Base-by-base conservation (phyloP, 306 rosid genomes). In the Pterocarpus santalinus region DNA sequence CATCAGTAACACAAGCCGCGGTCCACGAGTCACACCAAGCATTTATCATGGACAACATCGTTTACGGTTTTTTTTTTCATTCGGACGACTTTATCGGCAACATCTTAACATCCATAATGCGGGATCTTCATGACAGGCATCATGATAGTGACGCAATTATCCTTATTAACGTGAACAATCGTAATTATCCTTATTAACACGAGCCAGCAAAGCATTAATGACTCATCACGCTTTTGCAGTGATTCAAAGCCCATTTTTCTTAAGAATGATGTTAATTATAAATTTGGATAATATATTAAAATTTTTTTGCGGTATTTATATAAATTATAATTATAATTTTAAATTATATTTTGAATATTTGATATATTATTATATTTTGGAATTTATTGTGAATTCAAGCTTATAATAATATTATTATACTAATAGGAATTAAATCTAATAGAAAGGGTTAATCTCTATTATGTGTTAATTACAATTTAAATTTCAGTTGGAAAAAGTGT, bases 21-120 rank as follows among this genome's bases (percentile, higher is more conserved):
- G 61, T 28, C 66, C 44, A 17, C 55, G 7, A 67, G 83, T 79
- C 78, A 80, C 75, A 74, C 39, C 63, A 79, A 33, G 44, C 57
- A 62, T 62, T 84, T 63, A 63, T 46, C 15, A 28, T 39, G 69
- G 72, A 5, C 75, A 14, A 58, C 58, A 39, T 17, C 44, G 17
- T 61, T 65, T 65, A 38, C 44, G 2, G 1, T 14, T 13, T 79
- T 44, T 61, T 43, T 43, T 39, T 43, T 43, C 8, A 2, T 43
- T 43, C 65, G 34, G 78, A 53, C 57, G 35, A 69, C 43, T n/a
- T 79, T 70, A 58, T 34, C 72, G 72, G 65, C 16, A 47, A 51
- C 60, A 38, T 63, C 60, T 14, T 65, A 38, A 58, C 68, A 73
- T 73, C 33, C 52, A 52, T 72, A 80, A 47, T 52, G 65, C 12